Evolutionary conservation across 345 rosid genomes (phyloP), one percentile per base, ranked within the genome.

Genomic region (Aegle marmelos): DNA sequence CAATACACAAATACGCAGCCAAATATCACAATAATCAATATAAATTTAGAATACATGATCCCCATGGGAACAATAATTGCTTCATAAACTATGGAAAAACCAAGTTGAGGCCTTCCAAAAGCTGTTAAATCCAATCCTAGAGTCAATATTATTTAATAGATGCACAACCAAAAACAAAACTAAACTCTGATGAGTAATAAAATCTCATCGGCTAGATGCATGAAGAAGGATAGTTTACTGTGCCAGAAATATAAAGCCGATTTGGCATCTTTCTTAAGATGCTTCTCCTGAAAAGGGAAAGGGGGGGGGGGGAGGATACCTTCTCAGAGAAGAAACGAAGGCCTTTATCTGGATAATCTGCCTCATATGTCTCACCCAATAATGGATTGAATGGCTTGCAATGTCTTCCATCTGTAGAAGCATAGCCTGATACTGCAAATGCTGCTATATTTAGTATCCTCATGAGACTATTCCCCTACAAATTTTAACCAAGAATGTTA

Each of bases 311-410:
- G n/a, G n/a, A n/a, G 33, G 36, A 50, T 31, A 81, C 83, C 80
- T 83, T 83, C 74, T 83, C 83, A 33, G 85, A 79, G 58, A 76
- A 39, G 57, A 79, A 83, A 6, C 81, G 70, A 34, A 83, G 54
- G 41, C 85, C 85, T 76, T 83, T 83, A 68, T 83, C 85, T 9
- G 81, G 83, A 76, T 76, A 83, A 59, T 83, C 83, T 9, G 83
- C 85, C 56, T 83, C 83, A 58, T 83, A 83, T 22, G 85, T 82
- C 71, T 82, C 85, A 27, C 85, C 85, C 34, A 82, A 54, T 28
- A 82, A 60, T 11, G 85, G 85, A 68, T 83, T 83, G 59, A 83
- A 83, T 17, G 85, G 85, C 67, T 83, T 83, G 80, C 85, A 83
- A 9, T 9, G 36, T 76, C 83, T 72, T 61, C 78, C 83, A 5